Base-by-base conservation (phyloP, 2,329 filamentous ascomycete genomes). In the Clonostachys chloroleuca region DNA sequence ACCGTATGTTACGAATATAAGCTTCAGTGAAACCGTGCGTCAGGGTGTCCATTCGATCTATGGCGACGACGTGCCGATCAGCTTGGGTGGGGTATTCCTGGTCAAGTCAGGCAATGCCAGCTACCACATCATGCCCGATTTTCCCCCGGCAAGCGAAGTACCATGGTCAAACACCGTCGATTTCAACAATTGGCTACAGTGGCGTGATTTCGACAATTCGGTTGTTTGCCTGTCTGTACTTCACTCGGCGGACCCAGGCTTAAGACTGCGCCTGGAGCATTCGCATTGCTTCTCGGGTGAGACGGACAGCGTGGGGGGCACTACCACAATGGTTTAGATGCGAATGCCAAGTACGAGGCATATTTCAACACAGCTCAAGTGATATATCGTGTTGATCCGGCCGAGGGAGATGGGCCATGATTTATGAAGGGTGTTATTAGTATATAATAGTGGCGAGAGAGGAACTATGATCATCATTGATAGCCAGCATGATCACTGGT, bases 61-160 rank as follows among this genome's bases (percentile, higher is more conserved):
- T 43, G 65, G 68, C 1, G 59, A 64, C 9, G 24, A 10, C 5
- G 10, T 17, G 24, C 53, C 59, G 1, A 49, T 74, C 13, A 69
- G 66, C 45, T 42, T 74, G 1, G 70, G 69, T 1, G 69, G 70
- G 0, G 66, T 64, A 0, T 72, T 74, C 46, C 43, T 73, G 5
- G 54, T 72, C 37, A 64, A 62, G 43, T 51, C 54, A 0, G 69
- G 68, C 0, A 66, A 54, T 17, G 59, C 64, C 5, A 63, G 58
- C 8, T 61, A 68, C 12, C 70, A 74, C 50, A 62, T 74, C 14
- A 74, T 73, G 69, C 70, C 69, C 2, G 69, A 72, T 49, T 73
- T 74, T 39, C 66, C 68, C 0, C 33, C 52, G 0, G 46, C 57
- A 10, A 42, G 47, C 6, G 47, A 57, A 2, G 45, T 56, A 30